Percentiles rank a stretch among this genome's conserved stretches.
Evolutionary conservation across 2,329 filamentous ascomycete species (phyloP).

Genomic region (Epichloe glyceriae): DNA sequence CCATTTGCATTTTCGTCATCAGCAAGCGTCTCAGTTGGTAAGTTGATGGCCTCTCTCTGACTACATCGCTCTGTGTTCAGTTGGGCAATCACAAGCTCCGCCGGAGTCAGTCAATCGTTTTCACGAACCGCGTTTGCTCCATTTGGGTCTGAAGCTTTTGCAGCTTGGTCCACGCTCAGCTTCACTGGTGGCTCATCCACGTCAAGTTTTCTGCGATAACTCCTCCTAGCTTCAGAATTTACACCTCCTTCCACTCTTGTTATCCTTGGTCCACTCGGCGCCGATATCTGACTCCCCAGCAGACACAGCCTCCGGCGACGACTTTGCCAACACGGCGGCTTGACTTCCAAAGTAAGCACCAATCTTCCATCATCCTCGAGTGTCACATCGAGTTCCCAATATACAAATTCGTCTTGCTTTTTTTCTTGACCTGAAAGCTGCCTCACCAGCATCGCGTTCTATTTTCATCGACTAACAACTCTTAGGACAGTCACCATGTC

Average conservation of each 20-base stretch:
- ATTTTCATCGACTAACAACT: background rate
- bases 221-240: too few species aligned
- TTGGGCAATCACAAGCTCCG: too few species aligned
- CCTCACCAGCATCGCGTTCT: background rate
- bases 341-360: background rate
- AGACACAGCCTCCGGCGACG: background rate
- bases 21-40: background rate
- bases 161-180: too few species aligned
- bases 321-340: background rate
- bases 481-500: conserved; percentile 16
- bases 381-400: too few species aligned
- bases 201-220: too few species aligned
- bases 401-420: too few species aligned
- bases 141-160: too few species aligned
- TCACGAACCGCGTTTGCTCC: too few species aligned
- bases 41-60: background rate
- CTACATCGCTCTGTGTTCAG: too few species aligned
- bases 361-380: background rate
- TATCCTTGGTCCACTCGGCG: background rate
- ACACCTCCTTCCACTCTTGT: too few species aligned
- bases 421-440: background rate
- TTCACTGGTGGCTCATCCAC: too few species aligned
- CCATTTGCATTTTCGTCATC: background rate
- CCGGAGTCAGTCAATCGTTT: too few species aligned
- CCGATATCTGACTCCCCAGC: background rate